Percentiles rank a stretch among this genome's conserved stretches.
Evolutionary conservation across 2,329 filamentous ascomycete species (phyloP).

Genomic region (Cordyceps javanica): DNA sequence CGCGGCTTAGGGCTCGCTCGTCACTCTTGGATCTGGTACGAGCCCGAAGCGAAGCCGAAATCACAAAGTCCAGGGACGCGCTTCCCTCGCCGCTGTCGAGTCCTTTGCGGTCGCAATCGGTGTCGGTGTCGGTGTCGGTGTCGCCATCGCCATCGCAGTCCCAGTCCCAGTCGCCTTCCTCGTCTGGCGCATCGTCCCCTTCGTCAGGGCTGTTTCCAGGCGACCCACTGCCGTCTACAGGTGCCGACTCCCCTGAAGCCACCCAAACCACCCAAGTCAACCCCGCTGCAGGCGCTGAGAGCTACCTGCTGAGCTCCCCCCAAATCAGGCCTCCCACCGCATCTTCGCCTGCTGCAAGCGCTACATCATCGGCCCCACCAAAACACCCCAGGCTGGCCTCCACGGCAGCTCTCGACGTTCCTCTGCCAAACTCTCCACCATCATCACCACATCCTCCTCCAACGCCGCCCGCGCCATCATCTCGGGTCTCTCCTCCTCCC

Average conservation of each 20-base stretch:
- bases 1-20: conserved; percentile 14
- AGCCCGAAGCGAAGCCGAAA: conserved; percentile 14
- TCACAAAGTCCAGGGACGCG: background rate
- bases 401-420: conserved; percentile 25
- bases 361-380: conserved; percentile 26
- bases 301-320: too few relatives aligned
- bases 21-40: conserved; percentile 14
- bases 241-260: background rate
- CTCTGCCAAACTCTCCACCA: conserved; percentile 37
- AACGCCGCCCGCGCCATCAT: conserved; percentile 23
- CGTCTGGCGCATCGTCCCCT: background rate
- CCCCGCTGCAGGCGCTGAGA: background rate
- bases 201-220: background rate
- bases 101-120: background rate
- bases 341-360: conserved; percentile 18
- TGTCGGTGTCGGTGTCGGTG: background rate
- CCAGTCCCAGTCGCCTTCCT: too few relatives aligned
- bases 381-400: conserved; percentile 15
- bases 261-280: background rate
- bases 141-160: background rate
- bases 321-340: conserved; percentile 4
- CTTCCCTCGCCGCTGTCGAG: conserved; percentile 10
- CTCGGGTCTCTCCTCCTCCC: conserved; percentile 18
- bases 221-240: background rate
- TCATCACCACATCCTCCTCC: conserved; percentile 28